A percentile compares a stretch with the other conserved stretches of the same genome.
These are phyloP conservation scores for Lodderomyces beijingensis DNA, from an alignment of 1,139 yeast genomes.

Conservation along the genomic window DNA sequence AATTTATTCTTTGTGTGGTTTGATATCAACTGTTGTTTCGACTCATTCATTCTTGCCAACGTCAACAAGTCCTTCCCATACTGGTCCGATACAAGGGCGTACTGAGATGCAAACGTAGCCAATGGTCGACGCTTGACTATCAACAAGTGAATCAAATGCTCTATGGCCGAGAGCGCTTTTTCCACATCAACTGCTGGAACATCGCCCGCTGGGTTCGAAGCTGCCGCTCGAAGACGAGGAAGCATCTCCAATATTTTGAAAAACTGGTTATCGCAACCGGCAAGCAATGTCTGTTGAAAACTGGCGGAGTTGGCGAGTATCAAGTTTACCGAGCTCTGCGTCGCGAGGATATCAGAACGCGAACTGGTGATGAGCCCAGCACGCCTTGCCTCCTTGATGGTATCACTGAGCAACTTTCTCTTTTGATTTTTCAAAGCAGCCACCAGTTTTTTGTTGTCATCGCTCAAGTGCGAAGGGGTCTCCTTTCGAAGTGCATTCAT, in stretches of 20 bases:
- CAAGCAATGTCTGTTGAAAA: constrained; percentile 31
- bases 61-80: constrained; percentile 16
- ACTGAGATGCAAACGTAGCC: constrained; percentile 21
- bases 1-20: constrained; percentile 16
- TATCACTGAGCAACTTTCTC: constrained; percentile 69
- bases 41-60: constrained; percentile 15
- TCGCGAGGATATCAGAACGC: constrained; percentile 58
- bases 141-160: constrained; percentile 58
- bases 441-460: constrained; percentile 69
- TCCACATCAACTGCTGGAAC: constrained; percentile 72
- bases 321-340: constrained; percentile 59
- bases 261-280: constrained; percentile 55
- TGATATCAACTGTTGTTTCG: constrained; percentile 11
- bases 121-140: constrained; percentile 49
- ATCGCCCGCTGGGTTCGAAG: constrained; percentile 61
- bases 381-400: constrained; percentile 66
- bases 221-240: constrained; percentile 71
- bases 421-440: constrained; percentile 79
- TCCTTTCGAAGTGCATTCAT: constrained; percentile 64
- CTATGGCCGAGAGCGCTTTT: constrained; percentile 76
- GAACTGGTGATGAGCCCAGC: constrained; percentile 71
- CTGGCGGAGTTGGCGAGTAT: constrained; percentile 55
- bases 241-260: constrained; percentile 71
- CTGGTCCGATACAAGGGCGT: constrained; percentile 12
- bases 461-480: constrained; percentile 69